Conservation (phyloP, 148 eudicot genomes). For the Silene latifolia region DNA sequence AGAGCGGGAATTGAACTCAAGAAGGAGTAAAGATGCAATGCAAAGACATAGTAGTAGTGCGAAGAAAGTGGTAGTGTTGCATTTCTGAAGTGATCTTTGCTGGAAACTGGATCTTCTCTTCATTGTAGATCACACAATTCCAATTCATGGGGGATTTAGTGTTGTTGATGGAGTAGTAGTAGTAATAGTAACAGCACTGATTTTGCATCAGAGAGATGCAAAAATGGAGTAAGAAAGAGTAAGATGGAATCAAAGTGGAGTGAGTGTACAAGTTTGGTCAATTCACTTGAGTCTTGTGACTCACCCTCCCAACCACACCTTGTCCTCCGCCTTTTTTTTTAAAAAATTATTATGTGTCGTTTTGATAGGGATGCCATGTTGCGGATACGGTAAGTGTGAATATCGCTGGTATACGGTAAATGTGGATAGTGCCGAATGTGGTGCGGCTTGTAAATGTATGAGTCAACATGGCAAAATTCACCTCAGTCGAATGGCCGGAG, state of each 20-base stretch:
- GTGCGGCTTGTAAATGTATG: too few species aligned
- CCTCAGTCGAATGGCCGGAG: too few species aligned
- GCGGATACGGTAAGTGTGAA: too few species aligned
- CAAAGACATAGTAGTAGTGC: constrained; percentile 45
- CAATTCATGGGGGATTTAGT: not conserved
- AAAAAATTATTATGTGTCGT: too few species aligned
- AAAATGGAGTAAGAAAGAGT: not conserved
- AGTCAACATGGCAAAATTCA: too few species aligned
- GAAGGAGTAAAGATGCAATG: constrained; percentile 46
- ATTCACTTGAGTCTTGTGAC: too few species aligned
- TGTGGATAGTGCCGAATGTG: too few species aligned
- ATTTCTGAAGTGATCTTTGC: constrained; percentile 40
- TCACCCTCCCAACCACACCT: not conserved
- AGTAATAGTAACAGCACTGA: too few species aligned
- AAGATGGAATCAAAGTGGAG: constrained; percentile 17
- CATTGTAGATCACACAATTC: constrained; percentile 14
- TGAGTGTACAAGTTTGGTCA: not conserved
- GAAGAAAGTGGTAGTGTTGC: constrained; percentile 41
- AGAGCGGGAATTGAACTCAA: constrained; percentile 30
- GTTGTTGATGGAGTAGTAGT: not conserved
- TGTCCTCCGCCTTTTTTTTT: too few species aligned
- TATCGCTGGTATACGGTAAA: too few species aligned
- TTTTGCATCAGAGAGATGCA: not conserved
- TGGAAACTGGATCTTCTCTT: constrained; percentile 50
- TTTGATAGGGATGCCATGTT: too few species aligned